These are phyloP conservation scores for Rhizopus sp. DNA, from an alignment of 371 early-diverging fungal species.

Conservation along the genomic window DNA sequence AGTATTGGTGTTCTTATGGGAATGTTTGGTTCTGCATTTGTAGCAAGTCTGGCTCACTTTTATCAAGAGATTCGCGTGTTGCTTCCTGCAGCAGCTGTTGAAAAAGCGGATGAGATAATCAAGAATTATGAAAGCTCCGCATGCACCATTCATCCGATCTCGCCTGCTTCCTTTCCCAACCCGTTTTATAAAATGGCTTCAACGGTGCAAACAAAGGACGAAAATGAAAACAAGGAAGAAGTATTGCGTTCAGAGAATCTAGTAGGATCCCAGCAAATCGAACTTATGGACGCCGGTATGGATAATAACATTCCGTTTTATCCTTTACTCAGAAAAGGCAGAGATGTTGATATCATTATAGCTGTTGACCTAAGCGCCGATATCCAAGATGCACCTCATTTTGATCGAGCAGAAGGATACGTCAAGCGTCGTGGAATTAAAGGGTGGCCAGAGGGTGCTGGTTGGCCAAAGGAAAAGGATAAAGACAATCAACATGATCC, in stretches of 20 bases:
- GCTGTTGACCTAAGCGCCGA: slow-evolving; percentile 70
- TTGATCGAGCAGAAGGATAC: slow-evolving; percentile 63
- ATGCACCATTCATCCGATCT: slow-evolving; percentile 52
- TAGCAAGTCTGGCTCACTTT: slow-evolving; percentile 64
- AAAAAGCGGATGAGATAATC: slow-evolving; percentile 34
- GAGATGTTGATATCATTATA: slow-evolving; percentile 67
- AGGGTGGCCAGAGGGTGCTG: slow-evolving; percentile 47
- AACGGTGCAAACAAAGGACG: slow-evolving; percentile 8
- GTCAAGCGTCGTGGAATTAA: slow-evolving; percentile 49
- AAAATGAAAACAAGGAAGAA: slow-evolving; percentile 10
- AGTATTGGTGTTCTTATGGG: slow-evolving; percentile 67
- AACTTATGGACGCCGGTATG: slow-evolving; percentile 74
- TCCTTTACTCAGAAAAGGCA: slow-evolving; percentile 62
- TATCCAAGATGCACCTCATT: slow-evolving; percentile 64
- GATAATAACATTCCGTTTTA: slow-evolving; percentile 78
- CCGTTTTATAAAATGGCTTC: slow-evolving; percentile 49
- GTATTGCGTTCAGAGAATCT: slow-evolving; percentile 25
- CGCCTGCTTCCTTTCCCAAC: slow-evolving; percentile 56
- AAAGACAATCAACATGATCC: slow-evolving; percentile 29
- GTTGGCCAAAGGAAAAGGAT: slow-evolving; percentile 36
- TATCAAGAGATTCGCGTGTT: slow-evolving; percentile 54
- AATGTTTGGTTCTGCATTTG: slow-evolving; percentile 66
- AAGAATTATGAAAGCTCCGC: slow-evolving; percentile 46
- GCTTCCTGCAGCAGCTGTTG: slow-evolving; percentile 29
- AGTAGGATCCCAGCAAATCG: slow-evolving; percentile 35